Percentiles rank a stretch among this genome's conserved stretches.
phyloP scores from a whole-genome alignment of 805 yeast species.

The Spathaspora gorwiae region DNA sequence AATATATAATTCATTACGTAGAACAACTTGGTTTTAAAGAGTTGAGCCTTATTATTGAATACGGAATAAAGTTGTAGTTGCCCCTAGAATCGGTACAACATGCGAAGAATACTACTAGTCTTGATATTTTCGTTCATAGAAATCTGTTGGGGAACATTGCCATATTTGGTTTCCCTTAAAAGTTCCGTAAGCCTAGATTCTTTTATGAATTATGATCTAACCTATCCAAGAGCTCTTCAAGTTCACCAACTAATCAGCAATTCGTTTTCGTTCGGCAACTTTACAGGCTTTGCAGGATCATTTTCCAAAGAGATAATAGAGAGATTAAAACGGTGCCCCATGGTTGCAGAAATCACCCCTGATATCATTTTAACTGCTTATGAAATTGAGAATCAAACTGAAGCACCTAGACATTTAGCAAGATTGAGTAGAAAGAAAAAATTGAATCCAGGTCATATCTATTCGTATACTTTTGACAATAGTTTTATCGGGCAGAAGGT shows the following conservation, averaged over 20 bases:
- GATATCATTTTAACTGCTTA: constrained; percentile 60
- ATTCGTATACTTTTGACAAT: constrained; percentile 46
- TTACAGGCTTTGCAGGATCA: constrained; percentile 66
- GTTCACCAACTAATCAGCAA: constrained; percentile 45
- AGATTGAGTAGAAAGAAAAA: constrained; percentile 50
- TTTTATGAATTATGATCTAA: constrained; percentile 43
- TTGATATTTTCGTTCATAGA: not conserved
- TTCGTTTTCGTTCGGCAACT: constrained; percentile 62
- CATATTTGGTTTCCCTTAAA: constrained; percentile 51
- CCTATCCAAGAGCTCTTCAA: constrained; percentile 32
- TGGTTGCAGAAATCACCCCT: constrained; percentile 64
- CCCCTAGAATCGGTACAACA: not conserved
- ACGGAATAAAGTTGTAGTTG: no score
- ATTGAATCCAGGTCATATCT: constrained; percentile 12
- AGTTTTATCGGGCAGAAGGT: constrained; percentile 53
- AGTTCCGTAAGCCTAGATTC: constrained; percentile 45
- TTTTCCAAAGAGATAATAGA: constrained; percentile 46
- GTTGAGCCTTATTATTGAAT: no score
- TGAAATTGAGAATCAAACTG: constrained; percentile 37
- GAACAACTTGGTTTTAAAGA: no score
- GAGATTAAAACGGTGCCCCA: constrained; percentile 51
- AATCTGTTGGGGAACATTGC: constrained; percentile 1
- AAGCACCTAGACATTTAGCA: constrained; percentile 64
- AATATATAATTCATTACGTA: no score
- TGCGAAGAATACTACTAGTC: not conserved